Conservation (phyloP, 495 filamentous ascomycete species). For the Aspergillus steynii region DNA sequence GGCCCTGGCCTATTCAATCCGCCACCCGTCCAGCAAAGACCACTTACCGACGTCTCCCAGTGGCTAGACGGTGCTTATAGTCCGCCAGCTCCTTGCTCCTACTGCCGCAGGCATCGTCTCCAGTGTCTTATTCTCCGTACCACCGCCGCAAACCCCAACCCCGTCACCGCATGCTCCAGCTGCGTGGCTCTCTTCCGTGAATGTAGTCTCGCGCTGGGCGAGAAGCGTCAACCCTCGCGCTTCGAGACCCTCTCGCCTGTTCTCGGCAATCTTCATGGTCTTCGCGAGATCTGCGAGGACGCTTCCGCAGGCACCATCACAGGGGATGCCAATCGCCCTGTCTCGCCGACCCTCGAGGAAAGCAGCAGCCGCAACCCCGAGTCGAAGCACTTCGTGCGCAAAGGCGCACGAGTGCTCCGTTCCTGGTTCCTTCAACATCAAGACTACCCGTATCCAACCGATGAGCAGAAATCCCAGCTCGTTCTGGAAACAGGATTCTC, state of each 20-base stretch:
- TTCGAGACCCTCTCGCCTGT: conserved; percentile 50
- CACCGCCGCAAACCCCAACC: conserved; percentile 48
- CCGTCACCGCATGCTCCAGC: conserved; percentile 67
- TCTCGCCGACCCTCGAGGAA: neutral
- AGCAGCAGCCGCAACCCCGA: conserved; percentile 22
- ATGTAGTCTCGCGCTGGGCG: conserved; percentile 63
- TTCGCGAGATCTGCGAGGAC: conserved; percentile 37
- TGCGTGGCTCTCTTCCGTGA: conserved; percentile 73
- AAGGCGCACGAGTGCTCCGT: conserved; percentile 47
- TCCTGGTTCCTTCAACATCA: conserved; percentile 44
- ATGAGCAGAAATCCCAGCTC: conserved; percentile 33
- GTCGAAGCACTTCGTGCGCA: conserved; percentile 60
- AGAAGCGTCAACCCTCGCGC: conserved; percentile 42
- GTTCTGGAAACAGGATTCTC: conserved; percentile 39
- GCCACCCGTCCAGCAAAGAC: neutral
- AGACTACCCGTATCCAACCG: conserved; percentile 46
- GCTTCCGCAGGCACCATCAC: conserved; percentile 1
- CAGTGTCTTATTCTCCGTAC: conserved; percentile 50
- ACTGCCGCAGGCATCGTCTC: conserved; percentile 44
- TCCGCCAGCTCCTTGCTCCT: conserved; percentile 38
- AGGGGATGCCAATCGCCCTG: neutral
- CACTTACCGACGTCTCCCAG: conserved; percentile 33
- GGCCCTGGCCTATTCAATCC: neutral
- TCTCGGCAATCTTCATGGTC: conserved; percentile 41
- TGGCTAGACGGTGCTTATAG: conserved; percentile 47